Conservation (phyloP, 1,284 basidiomycete species). For the Naganishia albida region DNA sequence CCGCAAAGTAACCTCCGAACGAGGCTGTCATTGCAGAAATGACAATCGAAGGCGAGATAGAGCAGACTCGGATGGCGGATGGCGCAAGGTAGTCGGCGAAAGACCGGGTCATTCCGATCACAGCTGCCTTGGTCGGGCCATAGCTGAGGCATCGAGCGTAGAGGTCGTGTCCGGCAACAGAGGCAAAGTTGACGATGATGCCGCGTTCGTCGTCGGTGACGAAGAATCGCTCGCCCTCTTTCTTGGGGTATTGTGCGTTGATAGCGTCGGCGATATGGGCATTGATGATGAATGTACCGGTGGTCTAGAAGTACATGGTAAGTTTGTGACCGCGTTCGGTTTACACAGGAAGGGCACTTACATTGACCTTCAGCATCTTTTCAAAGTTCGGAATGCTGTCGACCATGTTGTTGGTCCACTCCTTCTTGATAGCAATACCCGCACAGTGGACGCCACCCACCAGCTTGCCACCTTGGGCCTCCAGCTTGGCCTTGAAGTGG, state of each 20-base stretch:
- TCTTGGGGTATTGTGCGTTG: slow-evolving; percentile 44
- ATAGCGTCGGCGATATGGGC: slow-evolving; percentile 50
- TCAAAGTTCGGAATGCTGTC: slow-evolving; percentile 43
- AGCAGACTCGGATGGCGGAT: slow-evolving; percentile 47
- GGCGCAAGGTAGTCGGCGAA: slow-evolving; percentile 48
- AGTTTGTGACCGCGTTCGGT: too few relatives aligned
- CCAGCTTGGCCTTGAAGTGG: slow-evolving; percentile 17
- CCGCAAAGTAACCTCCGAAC: slow-evolving; percentile 42
- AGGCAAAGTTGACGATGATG: slow-evolving; percentile 51
- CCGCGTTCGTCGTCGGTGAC: slow-evolving; percentile 47
- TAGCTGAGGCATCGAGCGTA: slow-evolving; percentile 47
- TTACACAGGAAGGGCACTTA: slow-evolving; percentile 16
- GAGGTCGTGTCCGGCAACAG: slow-evolving; percentile 43
- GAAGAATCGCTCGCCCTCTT: slow-evolving; percentile 41
- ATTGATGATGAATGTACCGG: slow-evolving; percentile 48
- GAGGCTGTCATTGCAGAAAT: slow-evolving; percentile 44
- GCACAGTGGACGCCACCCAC: slow-evolving; percentile 48
- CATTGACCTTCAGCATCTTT: slow-evolving; percentile 50
- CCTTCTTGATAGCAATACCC: slow-evolving; percentile 44
- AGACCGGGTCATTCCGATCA: slow-evolving; percentile 46
- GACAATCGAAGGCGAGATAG: slow-evolving; percentile 50
- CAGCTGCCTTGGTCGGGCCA: slow-evolving; percentile 48
- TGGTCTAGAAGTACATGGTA: background rate
- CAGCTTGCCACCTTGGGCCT: slow-evolving; percentile 39
- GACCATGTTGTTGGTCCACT: slow-evolving; percentile 46